Conservation (phyloP, 148 eudicot genomes). For the Fagopyrum esculentum region DNA sequence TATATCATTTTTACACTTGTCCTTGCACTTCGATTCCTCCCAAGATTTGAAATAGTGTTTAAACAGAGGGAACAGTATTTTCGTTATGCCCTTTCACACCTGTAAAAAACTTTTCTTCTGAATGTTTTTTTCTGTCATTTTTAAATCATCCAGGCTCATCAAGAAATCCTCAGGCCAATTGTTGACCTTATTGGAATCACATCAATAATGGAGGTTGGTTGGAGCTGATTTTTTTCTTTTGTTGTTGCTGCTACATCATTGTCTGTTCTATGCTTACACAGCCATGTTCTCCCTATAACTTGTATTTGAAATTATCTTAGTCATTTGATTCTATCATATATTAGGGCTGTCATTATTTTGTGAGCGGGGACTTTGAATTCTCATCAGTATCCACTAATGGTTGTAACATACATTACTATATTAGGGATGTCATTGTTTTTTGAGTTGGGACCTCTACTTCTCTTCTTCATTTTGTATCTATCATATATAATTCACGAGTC, state of each 20-base stretch:
- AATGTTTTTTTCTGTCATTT: not conserved
- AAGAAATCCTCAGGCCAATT: slow-evolving; percentile 62
- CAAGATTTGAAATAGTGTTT: too few relatives aligned
- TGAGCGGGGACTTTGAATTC: not conserved
- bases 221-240: slow-evolving; percentile 12
- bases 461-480: too few relatives aligned
- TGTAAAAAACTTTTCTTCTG: not conserved
- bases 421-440: too few relatives aligned
- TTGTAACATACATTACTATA: too few relatives aligned
- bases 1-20: too few relatives aligned
- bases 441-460: too few relatives aligned
- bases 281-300: not conserved
- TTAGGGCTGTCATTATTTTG: not conserved
- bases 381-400: not conserved
- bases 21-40: too few relatives aligned
- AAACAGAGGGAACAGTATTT: too few relatives aligned
- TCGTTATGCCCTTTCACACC: too few relatives aligned
- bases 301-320: not conserved
- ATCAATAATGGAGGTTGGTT: slow-evolving; percentile 94
- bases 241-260: slow-evolving; percentile 13
- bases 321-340: not conserved
- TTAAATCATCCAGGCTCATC: slow-evolving; percentile 46
- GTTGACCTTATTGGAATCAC: slow-evolving; percentile 93
- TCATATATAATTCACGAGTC: not conserved
- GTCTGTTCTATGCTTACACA: not conserved